Evolutionary conservation across 2,329 filamentous ascomycete species (phyloP), one percentile per base, ranked within the genome.

Genomic region (Fusarium sp.): DNA sequence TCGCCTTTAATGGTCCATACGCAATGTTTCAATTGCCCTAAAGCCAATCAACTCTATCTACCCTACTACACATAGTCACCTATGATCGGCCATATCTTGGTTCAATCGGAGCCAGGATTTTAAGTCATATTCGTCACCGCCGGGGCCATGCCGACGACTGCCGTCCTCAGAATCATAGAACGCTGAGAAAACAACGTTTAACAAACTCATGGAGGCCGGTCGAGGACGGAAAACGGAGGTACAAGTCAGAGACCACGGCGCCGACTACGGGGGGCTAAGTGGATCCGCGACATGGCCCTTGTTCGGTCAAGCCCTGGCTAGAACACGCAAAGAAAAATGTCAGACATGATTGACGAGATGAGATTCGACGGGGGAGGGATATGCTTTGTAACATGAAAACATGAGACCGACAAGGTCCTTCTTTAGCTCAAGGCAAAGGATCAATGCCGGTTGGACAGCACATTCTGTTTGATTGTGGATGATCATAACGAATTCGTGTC

Each of bases 211-310:
- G 18, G 50, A 31, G 24, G 28, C 24, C 26, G 33, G 15, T 44
- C 34, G 36, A 48, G 22, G 45, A 63, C 66, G 66, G 66, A 67
- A 70, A 70, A 63, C 56, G 40, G 57, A 67, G 66, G 66, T 52
- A 62, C 57, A 69, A 31, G 56, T 36, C 54, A 51, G 28, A 51
- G 22, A 39, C 48, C 52, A 57, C 64, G 57, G 66, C 52, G 63
- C 66, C 66, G 66, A 69, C 66, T 67, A 70, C 62, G 66, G 66
- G 66, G 53, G 66, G 49, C 51, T 42, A 68, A 40, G 60, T 69
- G 66, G 66, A 46, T 52, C 60, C 48, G n/a, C 46, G 50, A 36
- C 40, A 42, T 52, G 56, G 26, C 26, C 50, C 49, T 45, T 49
- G 53, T 44, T 60, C 40, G 20, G 33, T 51, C 45, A 60, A 52